Base-by-base conservation (phyloP, 2,329 filamentous ascomycete species). In the Zelopaecilomyces penicillatus region DNA sequence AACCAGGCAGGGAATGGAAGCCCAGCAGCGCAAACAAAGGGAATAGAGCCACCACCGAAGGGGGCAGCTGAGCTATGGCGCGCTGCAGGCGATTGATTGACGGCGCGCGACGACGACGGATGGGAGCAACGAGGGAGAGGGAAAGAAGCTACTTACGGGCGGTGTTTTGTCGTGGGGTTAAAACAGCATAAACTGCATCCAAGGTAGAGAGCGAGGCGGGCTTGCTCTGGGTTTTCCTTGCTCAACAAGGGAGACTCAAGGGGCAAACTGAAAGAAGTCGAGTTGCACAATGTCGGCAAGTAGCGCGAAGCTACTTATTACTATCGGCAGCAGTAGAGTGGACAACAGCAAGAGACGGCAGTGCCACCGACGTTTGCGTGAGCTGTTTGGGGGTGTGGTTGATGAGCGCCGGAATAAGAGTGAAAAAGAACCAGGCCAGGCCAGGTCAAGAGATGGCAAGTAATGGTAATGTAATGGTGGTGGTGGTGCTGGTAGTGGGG, bases 111-210 rank as follows among this genome's bases (percentile, higher is more conserved):
- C 38, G 49, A 34, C 39, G 26, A 38, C 29, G 42, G 40, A 44
- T 42, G 48, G 45, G 52, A 45, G 44, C 45, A 38, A 43, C 46
- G 42, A 42, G 43, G 36, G 26, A 44, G 46, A 43, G 45, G 49
- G 42, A 49, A 54, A 48, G 48, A 45, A 52, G 51, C 50, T 59
- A 67, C 64, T 66, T 58, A 66, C 64, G 55, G 57, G 57, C 55
- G 51, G 61, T 50, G 56, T 56, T 55, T 54, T 52, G 55, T 52
- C 36, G 39, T 37, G 48, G 54, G 53, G 47, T 58, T 53, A 57
- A 47, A 46, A 52, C 51, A 54, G 46, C 49, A 48, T 49, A 52
- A 53, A 53, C 50, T 44, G 48, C 54, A 52, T 54, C 45, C 52
- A 50, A 51, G 48, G 48, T 45, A 49, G 46, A 52, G 47, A 50